phyloP scores from a whole-genome alignment of 2,329 filamentous ascomycete species.

The Dendrostoma leiphaemia region DNA sequence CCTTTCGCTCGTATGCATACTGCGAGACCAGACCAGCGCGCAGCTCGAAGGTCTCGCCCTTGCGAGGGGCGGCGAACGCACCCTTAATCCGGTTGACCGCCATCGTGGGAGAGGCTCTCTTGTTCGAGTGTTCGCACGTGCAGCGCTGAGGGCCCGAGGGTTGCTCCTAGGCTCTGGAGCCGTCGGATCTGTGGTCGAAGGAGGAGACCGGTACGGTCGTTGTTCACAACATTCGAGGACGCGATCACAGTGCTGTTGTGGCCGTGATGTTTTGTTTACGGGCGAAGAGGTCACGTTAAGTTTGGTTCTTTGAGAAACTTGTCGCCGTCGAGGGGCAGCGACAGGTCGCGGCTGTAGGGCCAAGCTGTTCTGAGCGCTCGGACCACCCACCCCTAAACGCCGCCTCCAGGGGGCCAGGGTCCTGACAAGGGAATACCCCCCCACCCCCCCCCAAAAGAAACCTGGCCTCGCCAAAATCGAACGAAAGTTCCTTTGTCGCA shows the following conservation, averaged over 20 bases:
- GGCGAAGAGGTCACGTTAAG: background rate
- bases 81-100: slow-evolving; percentile 95
- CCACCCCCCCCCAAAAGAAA: too few species aligned
- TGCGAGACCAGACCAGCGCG: slow-evolving; percentile 94
- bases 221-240: slow-evolving; percentile 12
- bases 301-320: background rate
- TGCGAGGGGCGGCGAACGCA: slow-evolving; percentile 88
- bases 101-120: slow-evolving; percentile 52
- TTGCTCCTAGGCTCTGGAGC: slow-evolving; percentile 17
- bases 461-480: too few species aligned
- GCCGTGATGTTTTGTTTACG: background rate
- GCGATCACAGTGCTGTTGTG: too few species aligned
- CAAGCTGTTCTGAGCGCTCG: slow-evolving; percentile 19
- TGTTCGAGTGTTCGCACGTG: slow-evolving; percentile 2
- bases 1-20: slow-evolving; percentile 98
- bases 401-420: too few species aligned
- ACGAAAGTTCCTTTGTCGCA: too few species aligned
- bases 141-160: slow-evolving; percentile 24
- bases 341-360: slow-evolving; percentile 11
- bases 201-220: background rate
- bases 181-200: background rate
- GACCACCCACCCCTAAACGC: slow-evolving; percentile 6
- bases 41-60: slow-evolving; percentile 98
- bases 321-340: slow-evolving; percentile 16
- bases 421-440: too few species aligned